These are phyloP conservation scores for Exophiala dermatitidis DNA, from an alignment of 2,329 filamentous ascomycete species.

Conservation along the genomic window DNA sequence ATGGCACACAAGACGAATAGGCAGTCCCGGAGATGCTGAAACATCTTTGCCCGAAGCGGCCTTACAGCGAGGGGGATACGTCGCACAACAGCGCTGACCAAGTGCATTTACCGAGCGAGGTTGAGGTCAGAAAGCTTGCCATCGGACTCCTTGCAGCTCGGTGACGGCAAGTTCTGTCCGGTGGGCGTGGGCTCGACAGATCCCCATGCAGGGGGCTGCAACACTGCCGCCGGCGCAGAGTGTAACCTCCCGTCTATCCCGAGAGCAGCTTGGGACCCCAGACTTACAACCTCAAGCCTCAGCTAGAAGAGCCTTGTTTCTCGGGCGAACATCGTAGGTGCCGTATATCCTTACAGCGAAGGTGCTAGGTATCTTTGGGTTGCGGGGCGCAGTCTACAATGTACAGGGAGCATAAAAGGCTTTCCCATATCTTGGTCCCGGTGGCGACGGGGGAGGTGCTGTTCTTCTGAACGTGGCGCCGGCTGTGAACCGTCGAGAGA, in stretches of 20 bases:
- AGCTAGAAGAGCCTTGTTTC: not conserved
- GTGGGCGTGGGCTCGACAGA: not conserved
- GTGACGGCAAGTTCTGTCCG: not conserved
- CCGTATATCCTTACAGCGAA: not conserved
- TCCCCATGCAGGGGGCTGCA: constrained; percentile 16
- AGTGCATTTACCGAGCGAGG: too few relatives aligned
- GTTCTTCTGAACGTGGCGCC: too few relatives aligned
- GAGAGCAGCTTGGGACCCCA: constrained; percentile 5
- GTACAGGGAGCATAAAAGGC: too few relatives aligned
- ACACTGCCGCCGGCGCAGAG: constrained; percentile 3
- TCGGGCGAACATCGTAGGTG: not conserved
- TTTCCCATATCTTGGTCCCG: too few relatives aligned
- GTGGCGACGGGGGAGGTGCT: too few relatives aligned
- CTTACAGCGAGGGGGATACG: too few relatives aligned
- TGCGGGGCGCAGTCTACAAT: too few relatives aligned
- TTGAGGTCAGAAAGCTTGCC: not conserved
- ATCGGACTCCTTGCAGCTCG: not conserved
- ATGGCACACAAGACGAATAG: not conserved
- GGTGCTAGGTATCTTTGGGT: too few relatives aligned
- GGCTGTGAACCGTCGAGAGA: too few relatives aligned
- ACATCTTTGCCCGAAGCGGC: not conserved
- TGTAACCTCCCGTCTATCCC: constrained; percentile 1
- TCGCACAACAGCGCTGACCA: too few relatives aligned
- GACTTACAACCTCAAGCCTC: constrained; percentile 2
- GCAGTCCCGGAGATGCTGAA: not conserved